Percentiles rank a stretch among this genome's conserved stretches.
These are phyloP conservation scores for Lasiosphaeria hispida DNA, from an alignment of 495 filamentous ascomycete genomes.

Conservation along the genomic window DNA sequence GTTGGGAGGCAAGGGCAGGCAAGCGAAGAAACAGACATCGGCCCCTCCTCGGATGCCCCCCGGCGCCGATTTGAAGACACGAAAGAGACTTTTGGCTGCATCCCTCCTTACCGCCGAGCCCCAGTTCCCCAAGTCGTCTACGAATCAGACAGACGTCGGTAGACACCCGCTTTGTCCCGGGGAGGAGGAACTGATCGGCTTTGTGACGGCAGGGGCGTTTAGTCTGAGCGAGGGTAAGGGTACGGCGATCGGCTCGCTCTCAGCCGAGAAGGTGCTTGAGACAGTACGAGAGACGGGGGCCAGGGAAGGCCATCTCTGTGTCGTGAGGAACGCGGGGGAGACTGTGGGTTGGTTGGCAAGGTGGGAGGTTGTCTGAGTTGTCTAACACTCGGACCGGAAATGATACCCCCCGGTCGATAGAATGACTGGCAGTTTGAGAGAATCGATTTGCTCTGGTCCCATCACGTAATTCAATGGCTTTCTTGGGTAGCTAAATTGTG, in stretches of 20 bases:
- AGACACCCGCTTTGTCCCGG: conserved; percentile 65
- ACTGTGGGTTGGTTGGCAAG: conserved; percentile 70
- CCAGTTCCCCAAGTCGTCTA: conserved; percentile 22
- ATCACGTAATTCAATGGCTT: neutral
- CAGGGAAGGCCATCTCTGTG: conserved; percentile 57
- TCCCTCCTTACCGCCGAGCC: conserved; percentile 43
- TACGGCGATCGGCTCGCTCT: conserved; percentile 71
- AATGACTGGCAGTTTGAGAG: neutral
- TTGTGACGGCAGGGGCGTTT: conserved; percentile 84
- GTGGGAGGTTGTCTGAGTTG: conserved; percentile 68
- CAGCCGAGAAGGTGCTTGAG: conserved; percentile 55
- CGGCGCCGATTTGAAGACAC: conserved; percentile 38
- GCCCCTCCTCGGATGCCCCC: conserved; percentile 20
- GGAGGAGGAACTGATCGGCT: conserved; percentile 81
- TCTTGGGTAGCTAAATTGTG: too few relatives aligned
- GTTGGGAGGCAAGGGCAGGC: conserved; percentile 11
- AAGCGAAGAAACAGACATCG: neutral
- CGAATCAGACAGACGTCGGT: conserved; percentile 35
- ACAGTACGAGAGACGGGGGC: conserved; percentile 10
- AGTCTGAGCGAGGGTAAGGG: conserved; percentile 74
- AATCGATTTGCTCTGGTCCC: neutral
- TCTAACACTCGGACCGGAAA: neutral
- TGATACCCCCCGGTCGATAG: too few relatives aligned
- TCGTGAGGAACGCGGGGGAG: conserved; percentile 78
- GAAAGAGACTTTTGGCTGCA: conserved; percentile 51